A percentile compares a stretch with the other conserved stretches of the same genome.
phyloP scores from a whole-genome alignment of 2,329 filamentous ascomycete genomes.

The Colletotrichum sp. region DNA sequence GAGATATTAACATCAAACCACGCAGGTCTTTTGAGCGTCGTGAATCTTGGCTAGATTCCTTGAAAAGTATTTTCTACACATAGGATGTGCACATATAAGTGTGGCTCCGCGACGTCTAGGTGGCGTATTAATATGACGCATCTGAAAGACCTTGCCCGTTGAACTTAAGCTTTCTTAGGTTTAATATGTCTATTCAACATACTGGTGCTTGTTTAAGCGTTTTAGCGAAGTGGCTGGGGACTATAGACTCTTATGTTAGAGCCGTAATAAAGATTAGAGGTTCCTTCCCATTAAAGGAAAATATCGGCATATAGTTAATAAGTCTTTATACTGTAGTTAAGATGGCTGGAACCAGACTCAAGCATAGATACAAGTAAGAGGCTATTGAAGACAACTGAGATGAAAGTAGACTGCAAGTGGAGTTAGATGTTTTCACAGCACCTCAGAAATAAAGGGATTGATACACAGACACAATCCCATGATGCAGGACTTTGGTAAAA shows the following conservation, averaged over 20 bases:
- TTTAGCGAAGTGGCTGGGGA: too few species aligned
- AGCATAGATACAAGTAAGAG: not conserved
- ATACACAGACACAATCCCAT: not conserved
- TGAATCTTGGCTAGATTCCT: not conserved
- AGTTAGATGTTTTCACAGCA: not conserved
- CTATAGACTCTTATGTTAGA: too few species aligned
- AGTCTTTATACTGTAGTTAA: not conserved
- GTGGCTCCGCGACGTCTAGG: too few species aligned
- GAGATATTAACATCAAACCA: too few species aligned
- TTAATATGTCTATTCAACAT: too few species aligned
- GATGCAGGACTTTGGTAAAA: not conserved
- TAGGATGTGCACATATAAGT: not conserved
- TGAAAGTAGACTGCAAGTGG: not conserved
- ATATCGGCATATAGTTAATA: not conserved
- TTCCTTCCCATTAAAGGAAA: not conserved
- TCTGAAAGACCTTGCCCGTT: too few species aligned
- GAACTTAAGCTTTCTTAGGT: too few species aligned
- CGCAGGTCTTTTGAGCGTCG: too few species aligned
- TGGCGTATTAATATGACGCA: too few species aligned
- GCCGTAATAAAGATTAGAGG: too few species aligned
- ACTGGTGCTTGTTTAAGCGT: too few species aligned
- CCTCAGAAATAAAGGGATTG: fast-evolving
- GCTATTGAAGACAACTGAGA: not conserved
- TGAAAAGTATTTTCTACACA: not conserved
- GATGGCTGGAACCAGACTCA: not conserved